These are phyloP conservation scores for Saccharomyces kudriavzevii DNA, from an alignment of 805 yeast species.

Conservation along the genomic window DNA sequence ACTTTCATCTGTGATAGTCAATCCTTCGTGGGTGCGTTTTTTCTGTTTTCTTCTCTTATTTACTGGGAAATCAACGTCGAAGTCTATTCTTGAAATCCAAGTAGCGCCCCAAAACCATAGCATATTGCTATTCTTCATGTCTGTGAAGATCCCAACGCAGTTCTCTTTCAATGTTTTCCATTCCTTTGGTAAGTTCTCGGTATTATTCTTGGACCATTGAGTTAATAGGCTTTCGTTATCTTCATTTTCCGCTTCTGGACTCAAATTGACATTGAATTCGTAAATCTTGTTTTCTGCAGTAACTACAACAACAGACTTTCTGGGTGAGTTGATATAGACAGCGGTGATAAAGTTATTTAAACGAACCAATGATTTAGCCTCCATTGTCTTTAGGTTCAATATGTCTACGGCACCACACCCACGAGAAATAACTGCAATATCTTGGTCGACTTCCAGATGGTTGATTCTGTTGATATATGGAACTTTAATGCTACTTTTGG, in stretches of 20 bases:
- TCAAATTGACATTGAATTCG: constrained; percentile 44
- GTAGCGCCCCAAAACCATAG: constrained; percentile 84
- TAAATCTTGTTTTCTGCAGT: constrained; percentile 68
- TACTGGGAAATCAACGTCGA: constrained; percentile 48
- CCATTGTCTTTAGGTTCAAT: constrained; percentile 25
- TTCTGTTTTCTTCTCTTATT: constrained; percentile 26
- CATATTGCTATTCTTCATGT: constrained; percentile 34
- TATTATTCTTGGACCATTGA: constrained; percentile 70
- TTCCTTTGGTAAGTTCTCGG: constrained; percentile 64
- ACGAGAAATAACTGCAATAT: constrained; percentile 51
- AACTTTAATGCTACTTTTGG: constrained; percentile 29
- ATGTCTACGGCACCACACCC: constrained; percentile 59
- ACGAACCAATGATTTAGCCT: constrained; percentile 43
- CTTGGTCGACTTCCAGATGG: constrained; percentile 41
- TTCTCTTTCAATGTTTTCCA: constrained; percentile 52
- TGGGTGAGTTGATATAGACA: constrained; percentile 42
- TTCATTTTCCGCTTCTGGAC: constrained; percentile 3
- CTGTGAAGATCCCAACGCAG: constrained; percentile 62
- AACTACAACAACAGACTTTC: constrained; percentile 49
- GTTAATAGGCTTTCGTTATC: constrained; percentile 35
- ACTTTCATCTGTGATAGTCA: constrained; percentile 36
- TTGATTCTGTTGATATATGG: constrained; percentile 46
- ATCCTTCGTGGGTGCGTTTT: constrained; percentile 37
- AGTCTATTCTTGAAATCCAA: constrained; percentile 73
- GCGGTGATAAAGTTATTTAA: constrained; percentile 55